Base-by-base conservation (phyloP, 2,329 filamentous ascomycete species). In the Westerdykella ornata region DNA sequence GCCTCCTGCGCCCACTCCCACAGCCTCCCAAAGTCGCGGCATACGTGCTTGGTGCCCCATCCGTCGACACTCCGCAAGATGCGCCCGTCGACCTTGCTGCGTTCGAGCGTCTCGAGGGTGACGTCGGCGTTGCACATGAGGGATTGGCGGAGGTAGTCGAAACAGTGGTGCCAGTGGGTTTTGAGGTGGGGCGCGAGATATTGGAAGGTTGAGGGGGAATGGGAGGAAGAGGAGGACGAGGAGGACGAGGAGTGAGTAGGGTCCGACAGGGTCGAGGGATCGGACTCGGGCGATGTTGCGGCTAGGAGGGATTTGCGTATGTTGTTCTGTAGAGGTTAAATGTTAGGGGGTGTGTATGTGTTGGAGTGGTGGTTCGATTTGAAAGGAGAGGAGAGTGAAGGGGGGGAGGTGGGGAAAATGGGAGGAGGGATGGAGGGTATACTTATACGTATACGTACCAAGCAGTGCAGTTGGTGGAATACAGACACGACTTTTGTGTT, bases 131-230 rank as follows among this genome's bases (percentile, higher is more conserved):
- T 41, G 37, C 48, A 49, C 33, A 37, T 36, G 9, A 51, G 39
- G 3, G 38, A 38, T 30, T 51, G 48, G n/a, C 46, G 41, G 32
- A 51, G 29, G 39, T 51, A 51, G 35, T 51, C 48, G 35, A 49
- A 49, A 30, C 48, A 51, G 30, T 51, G 47, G 12, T 42, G 18
- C 35, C 46, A 22, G 37, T 51, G 46, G 17, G 39, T 30, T 35
- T 44, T 38, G 19, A 40, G 33, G 17, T 30, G 20, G 13, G n/a
- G 19, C 2, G n/a, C 19, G 8, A 31, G 33, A 13, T 33, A 33
- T 5, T 17, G 30, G 30, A 33, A 33, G 17, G 17, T 36, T 20
- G 14, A 16, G 31, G 31, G 4, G 31, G 31, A 15, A 13, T 18
- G 8, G 22, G 22, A 11, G 22, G 8, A 9, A n/a, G 28, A n/a